phyloP scores from a whole-genome alignment of 2,329 filamentous ascomycete genomes.

The Fusarium praegraminearum region DNA sequence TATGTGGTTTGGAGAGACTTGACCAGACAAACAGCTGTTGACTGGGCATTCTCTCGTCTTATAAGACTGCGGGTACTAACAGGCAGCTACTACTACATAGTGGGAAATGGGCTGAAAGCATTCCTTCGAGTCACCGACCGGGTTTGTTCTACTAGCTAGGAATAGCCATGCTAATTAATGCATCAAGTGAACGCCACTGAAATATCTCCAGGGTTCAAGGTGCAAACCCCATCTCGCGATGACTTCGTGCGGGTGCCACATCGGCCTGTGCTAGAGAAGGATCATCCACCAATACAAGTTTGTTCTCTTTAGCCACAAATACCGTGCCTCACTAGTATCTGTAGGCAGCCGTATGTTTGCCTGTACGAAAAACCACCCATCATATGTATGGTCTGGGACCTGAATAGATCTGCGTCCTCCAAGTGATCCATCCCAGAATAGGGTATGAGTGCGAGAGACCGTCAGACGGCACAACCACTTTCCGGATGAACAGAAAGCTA shows the following conservation, averaged over 20 bases:
- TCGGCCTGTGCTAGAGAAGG: constrained; percentile 21
- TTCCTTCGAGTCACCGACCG: constrained; percentile 13
- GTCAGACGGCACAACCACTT: constrained; percentile 45
- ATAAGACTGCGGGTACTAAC: constrained; percentile 26
- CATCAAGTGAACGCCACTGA: constrained; percentile 35
- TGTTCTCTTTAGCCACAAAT: not conserved
- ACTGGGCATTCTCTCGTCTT: constrained; percentile 18
- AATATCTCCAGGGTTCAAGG: constrained; percentile 30
- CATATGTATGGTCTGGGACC: not conserved
- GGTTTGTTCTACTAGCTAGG: constrained; percentile 29
- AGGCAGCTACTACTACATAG: constrained; percentile 6
- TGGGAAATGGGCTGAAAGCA: constrained; percentile 23
- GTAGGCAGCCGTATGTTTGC: not conserved
- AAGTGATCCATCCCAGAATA: constrained; percentile 2
- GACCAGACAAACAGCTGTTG: not conserved
- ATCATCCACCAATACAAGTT: constrained; percentile 18
- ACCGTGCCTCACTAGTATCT: not conserved
- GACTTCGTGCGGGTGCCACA: constrained; percentile 37
- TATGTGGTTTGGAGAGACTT: constrained; percentile 2
- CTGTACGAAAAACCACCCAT: not conserved
- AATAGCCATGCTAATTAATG: constrained; percentile 21
- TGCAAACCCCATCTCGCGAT: constrained; percentile 32
- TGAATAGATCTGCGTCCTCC: not conserved
- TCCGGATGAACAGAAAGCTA: constrained; percentile 16
- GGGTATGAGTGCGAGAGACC: constrained; percentile 34